These are phyloP conservation scores for Fusarium agapanthi DNA, from an alignment of 2,329 filamentous ascomycete species.

Conservation along the genomic window DNA sequence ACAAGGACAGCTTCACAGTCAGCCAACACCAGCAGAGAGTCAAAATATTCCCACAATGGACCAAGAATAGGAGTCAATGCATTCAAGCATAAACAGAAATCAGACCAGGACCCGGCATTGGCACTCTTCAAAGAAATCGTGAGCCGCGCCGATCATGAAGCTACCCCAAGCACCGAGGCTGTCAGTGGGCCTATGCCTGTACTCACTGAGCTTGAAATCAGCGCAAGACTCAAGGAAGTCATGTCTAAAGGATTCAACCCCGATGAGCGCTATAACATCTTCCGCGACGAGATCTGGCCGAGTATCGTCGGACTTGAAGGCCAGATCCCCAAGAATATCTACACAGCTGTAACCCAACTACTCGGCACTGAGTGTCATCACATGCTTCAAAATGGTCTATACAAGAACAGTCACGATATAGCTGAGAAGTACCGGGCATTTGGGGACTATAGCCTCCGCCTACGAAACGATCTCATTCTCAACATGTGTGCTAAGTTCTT, in stretches of 20 bases:
- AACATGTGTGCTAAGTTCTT: constrained; percentile 44
- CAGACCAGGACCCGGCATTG: constrained; percentile 39
- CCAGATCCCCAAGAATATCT: constrained; percentile 44
- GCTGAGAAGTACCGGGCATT: constrained; percentile 39
- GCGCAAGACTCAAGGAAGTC: constrained; percentile 43
- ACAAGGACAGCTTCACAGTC: constrained; percentile 3
- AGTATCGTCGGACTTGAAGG: constrained; percentile 40
- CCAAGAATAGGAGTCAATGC: not conserved
- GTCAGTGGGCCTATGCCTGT: not conserved
- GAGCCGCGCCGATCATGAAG: constrained; percentile 14
- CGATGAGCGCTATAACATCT: constrained; percentile 35
- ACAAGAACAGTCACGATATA: constrained; percentile 36
- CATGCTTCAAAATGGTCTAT: constrained; percentile 26
- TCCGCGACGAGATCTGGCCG: constrained; percentile 45
- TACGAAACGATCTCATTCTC: constrained; percentile 45
- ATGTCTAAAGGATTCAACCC: constrained; percentile 12
- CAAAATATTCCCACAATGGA: not conserved
- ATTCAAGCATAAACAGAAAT: constrained; percentile 6
- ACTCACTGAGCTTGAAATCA: constrained; percentile 44
- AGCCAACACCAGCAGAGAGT: constrained; percentile 8
- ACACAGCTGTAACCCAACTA: constrained; percentile 31
- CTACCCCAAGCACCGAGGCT: not conserved
- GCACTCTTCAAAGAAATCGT: constrained; percentile 51
- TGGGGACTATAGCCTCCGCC: constrained; percentile 40
- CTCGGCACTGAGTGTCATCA: constrained; percentile 31